Percentiles rank a stretch among this genome's conserved stretches.
Conservation (phyloP, 1,284 basidiomycete genomes). For the Naganishia cerealis region DNA sequence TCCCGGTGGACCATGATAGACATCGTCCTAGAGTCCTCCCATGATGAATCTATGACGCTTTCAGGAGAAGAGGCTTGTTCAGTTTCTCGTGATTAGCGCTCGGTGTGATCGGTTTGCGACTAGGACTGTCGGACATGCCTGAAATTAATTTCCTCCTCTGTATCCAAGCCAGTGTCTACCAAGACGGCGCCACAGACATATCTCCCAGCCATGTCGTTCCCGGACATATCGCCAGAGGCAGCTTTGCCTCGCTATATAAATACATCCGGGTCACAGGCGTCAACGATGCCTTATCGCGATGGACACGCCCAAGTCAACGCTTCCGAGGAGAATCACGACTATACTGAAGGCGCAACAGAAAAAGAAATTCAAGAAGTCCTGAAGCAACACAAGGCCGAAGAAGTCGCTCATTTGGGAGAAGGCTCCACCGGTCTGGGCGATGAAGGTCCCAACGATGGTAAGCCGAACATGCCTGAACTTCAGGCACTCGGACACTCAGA, state of each 20-base stretch:
- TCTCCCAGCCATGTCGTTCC: constrained; percentile 27
- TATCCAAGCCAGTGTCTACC: neutral
- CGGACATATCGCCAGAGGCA: constrained; percentile 29
- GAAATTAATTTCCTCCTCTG: neutral
- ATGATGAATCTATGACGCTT: neutral
- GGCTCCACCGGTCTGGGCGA: constrained; percentile 21
- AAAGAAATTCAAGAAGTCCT: constrained; percentile 32
- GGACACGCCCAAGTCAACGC: constrained; percentile 3
- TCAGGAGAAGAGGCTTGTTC: neutral
- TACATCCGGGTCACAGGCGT: neutral
- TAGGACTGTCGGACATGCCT: neutral
- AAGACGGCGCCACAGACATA: neutral
- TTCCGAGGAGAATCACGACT: constrained; percentile 36
- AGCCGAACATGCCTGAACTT: neutral
- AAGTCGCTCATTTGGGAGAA: constrained; percentile 26
- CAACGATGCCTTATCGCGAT: constrained; percentile 16
- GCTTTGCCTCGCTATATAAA: constrained; percentile 19
- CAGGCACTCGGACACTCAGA: neutral
- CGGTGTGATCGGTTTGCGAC: neutral
- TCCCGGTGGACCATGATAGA: too few species aligned
- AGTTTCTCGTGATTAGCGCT: neutral
- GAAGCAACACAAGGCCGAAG: constrained; percentile 28
- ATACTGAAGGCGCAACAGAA: constrained; percentile 34
- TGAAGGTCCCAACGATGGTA: constrained; percentile 22
- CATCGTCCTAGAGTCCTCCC: too few species aligned